Evolutionary conservation across 345 rosid genomes (phyloP).

Genomic region (Brassica nigra): DNA sequence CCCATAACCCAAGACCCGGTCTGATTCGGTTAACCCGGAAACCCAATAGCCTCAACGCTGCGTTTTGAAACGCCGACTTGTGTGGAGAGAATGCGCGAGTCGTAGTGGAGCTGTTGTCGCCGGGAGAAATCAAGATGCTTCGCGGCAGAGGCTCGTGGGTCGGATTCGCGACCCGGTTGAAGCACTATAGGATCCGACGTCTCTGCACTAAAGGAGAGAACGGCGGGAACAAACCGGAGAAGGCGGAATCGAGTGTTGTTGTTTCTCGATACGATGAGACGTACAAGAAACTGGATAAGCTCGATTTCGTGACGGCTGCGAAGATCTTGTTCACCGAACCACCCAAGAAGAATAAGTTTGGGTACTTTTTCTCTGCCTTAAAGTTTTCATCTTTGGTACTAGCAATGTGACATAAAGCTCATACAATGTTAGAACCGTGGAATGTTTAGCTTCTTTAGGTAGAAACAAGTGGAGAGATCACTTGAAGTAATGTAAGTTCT

Average conservation of each 20-base stretch:
- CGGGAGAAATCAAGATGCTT: slow-evolving; percentile 47
- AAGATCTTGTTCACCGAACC: slow-evolving; percentile 72
- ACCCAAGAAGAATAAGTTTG: slow-evolving; percentile 70
- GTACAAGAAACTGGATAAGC: slow-evolving; percentile 66
- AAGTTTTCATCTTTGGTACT: neutral
- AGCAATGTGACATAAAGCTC: neutral
- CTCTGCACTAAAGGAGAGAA: slow-evolving; percentile 39
- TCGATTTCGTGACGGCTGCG: slow-evolving; percentile 77
- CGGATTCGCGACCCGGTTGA: slow-evolving; percentile 37
- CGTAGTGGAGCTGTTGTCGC: slow-evolving; percentile 12
- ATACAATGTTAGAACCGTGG: neutral
- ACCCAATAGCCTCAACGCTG: neutral
- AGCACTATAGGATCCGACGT: slow-evolving; percentile 22
- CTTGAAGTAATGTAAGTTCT: neutral
- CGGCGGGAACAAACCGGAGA: slow-evolving; percentile 37
- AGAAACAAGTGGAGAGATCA: neutral
- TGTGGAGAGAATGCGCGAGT: neutral
- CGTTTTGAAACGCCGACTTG: slow-evolving; percentile 25
- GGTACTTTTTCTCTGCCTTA: slow-evolving; percentile 47
- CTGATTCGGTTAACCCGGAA: neutral
- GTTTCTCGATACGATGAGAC: slow-evolving; percentile 55
- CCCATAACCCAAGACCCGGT: neutral
- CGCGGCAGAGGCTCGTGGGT: slow-evolving; percentile 45
- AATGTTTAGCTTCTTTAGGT: neutral
- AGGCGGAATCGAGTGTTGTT: slow-evolving; percentile 47